Evolutionary conservation across 2,329 filamentous ascomycete genomes (phyloP).

Genomic region (Cladosporium colombiae): DNA sequence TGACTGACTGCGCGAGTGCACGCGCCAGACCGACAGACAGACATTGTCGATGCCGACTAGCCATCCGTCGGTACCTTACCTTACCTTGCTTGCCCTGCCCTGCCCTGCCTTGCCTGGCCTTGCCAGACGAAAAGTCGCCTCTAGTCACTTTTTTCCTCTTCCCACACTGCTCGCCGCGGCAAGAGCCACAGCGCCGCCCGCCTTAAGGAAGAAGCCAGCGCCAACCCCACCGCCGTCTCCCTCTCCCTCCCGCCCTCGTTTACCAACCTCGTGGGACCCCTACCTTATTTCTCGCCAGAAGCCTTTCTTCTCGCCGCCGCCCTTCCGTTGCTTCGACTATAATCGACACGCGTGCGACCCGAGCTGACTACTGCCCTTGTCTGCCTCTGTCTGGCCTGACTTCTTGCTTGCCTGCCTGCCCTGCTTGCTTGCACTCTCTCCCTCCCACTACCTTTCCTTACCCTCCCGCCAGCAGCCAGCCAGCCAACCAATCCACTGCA

Average conservation of each 20-base stretch:
- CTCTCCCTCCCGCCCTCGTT: constrained; percentile 18
- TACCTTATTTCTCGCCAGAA: not conserved
- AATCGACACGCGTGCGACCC: constrained; percentile 8
- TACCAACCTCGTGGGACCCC: constrained; percentile 18
- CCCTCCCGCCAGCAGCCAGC: not conserved
- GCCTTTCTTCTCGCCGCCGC: constrained; percentile 7
- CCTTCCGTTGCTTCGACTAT: not conserved
- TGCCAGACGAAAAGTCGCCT: not conserved
- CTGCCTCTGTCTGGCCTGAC: not conserved
- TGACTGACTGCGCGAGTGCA: constrained; percentile 6
- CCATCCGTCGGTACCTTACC: not conserved
- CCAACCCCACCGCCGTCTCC: constrained; percentile 20
- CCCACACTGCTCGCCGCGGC: not conserved
- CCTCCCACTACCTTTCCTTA: not conserved
- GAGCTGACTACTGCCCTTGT: not conserved
- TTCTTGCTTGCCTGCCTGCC: not conserved
- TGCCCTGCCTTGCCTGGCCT: not conserved
- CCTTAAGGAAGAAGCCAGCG: constrained; percentile 18
- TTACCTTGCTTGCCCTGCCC: too few species aligned
- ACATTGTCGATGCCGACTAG: not conserved
- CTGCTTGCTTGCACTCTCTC: not conserved
- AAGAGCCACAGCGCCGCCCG: constrained; percentile 10
- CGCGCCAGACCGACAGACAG: not conserved
- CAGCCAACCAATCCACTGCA: not conserved
- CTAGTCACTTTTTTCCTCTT: not conserved